Conservation (phyloP, 2,329 filamentous ascomycete genomes). For the Colletotrichum sp. region DNA sequence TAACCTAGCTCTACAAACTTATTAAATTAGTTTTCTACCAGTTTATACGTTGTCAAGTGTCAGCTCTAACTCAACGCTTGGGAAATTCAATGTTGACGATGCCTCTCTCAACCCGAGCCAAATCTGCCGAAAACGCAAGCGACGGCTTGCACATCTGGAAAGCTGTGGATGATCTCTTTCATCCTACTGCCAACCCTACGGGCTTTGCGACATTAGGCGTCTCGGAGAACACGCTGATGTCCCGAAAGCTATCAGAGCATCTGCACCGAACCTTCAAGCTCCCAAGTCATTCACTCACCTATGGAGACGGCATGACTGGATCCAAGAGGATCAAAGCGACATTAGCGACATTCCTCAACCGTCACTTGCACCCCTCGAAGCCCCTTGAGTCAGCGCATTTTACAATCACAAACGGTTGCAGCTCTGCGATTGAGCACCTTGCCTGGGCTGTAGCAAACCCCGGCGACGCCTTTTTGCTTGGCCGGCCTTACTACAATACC, state of each 20-base stretch:
- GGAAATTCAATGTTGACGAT: rapidly evolving
- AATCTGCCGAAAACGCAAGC: constrained; percentile 28
- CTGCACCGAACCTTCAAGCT: constrained; percentile 32
- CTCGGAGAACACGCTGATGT: constrained; percentile 59
- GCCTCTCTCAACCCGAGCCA: constrained; percentile 32
- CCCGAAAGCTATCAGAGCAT: constrained; percentile 45
- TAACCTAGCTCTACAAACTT: too few relatives aligned
- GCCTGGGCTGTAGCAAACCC: constrained; percentile 44
- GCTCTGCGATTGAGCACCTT: constrained; percentile 43
- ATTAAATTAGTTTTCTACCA: rapidly evolving
- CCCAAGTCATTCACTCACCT: constrained; percentile 43
- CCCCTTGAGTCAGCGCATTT: constrained; percentile 37
- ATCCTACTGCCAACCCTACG: constrained; percentile 41
- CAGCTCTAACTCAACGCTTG: too few relatives aligned
- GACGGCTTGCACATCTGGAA: constrained; percentile 41
- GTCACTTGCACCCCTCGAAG: constrained; percentile 30
- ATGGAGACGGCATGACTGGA: constrained; percentile 44
- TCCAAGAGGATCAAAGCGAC: constrained; percentile 35
- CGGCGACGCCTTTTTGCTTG: constrained; percentile 44
- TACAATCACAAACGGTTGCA: constrained; percentile 44
- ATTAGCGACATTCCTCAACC: constrained; percentile 40
- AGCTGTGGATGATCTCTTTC: constrained; percentile 48
- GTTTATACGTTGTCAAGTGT: too few relatives aligned
- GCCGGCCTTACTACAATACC: constrained; percentile 50
- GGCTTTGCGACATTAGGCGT: constrained; percentile 56